phyloP scores from a whole-genome alignment of 164 flowering plant species.

The Nelumbo lutea region DNA sequence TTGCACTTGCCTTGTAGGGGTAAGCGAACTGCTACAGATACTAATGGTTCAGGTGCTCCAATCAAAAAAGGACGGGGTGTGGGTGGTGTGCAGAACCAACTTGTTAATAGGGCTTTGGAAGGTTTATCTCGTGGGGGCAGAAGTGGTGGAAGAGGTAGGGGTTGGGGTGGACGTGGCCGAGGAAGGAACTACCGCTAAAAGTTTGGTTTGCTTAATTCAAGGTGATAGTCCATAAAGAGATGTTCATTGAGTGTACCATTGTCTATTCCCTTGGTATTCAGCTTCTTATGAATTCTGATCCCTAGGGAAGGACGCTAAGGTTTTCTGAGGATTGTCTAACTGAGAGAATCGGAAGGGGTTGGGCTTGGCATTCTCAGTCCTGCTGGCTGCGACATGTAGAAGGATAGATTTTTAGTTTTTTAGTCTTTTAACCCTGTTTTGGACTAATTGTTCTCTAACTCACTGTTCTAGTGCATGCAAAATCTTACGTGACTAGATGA shows the following conservation, averaged over 20 bases:
- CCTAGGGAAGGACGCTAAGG: not conserved
- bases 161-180: constrained; percentile 56
- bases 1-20: constrained; percentile 36
- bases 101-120: constrained; percentile 68
- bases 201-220: not conserved
- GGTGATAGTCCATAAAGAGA: not conserved
- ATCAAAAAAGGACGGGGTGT: constrained; percentile 73
- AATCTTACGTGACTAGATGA: no score
- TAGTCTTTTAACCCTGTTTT: not conserved
- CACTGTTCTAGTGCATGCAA: no score
- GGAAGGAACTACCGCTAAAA: constrained; percentile 54
- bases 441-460: not conserved
- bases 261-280: not conserved
- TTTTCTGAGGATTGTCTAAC: not conserved
- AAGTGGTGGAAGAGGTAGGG: constrained; percentile 38
- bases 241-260: not conserved
- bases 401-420: not conserved
- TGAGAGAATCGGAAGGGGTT: not conserved
- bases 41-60: constrained; percentile 42
- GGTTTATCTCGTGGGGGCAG: constrained; percentile 62
- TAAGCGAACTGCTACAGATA: constrained; percentile 49
- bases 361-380: not conserved
- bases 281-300: not conserved
- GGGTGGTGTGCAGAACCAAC: constrained; percentile 63
- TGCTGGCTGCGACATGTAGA: not conserved